These are phyloP conservation scores for Colletotrichum graminicola DNA, from an alignment of 2,329 filamentous ascomycete genomes.

Conservation along the genomic window DNA sequence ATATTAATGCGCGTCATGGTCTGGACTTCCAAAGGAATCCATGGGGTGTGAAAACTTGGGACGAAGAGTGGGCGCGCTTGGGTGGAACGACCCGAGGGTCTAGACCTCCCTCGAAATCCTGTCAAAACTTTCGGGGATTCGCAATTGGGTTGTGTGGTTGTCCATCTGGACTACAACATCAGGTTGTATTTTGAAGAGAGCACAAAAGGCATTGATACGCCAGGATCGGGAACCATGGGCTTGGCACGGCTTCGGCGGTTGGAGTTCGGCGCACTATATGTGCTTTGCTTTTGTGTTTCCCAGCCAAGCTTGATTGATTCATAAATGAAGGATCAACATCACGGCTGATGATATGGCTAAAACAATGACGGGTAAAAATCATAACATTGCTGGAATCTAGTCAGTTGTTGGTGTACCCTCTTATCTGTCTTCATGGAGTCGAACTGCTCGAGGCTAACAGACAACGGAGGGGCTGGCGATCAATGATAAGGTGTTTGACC, in stretches of 20 bases:
- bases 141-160: neutral
- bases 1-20: neutral
- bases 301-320: conserved; percentile 1
- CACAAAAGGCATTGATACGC: neutral
- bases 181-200: too few relatives aligned
- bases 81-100: neutral
- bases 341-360: neutral
- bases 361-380: neutral
- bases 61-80: neutral
- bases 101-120: neutral
- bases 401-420: too few relatives aligned
- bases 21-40: neutral
- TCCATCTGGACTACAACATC: neutral
- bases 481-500: conserved; percentile 21
- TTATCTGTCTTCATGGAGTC: too few relatives aligned
- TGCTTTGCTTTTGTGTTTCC: neutral
- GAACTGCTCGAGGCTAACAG: conserved; percentile 1
- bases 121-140: neutral
- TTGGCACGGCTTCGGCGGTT: neutral
- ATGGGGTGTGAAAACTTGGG: neutral
- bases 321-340: neutral
- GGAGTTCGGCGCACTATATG: conserved; percentile 11
- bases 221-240: neutral
- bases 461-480: conserved; percentile 10
- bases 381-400: neutral